These are phyloP conservation scores for Aspergillus affinis DNA, from an alignment of 495 filamentous ascomycete genomes.

Conservation along the genomic window DNA sequence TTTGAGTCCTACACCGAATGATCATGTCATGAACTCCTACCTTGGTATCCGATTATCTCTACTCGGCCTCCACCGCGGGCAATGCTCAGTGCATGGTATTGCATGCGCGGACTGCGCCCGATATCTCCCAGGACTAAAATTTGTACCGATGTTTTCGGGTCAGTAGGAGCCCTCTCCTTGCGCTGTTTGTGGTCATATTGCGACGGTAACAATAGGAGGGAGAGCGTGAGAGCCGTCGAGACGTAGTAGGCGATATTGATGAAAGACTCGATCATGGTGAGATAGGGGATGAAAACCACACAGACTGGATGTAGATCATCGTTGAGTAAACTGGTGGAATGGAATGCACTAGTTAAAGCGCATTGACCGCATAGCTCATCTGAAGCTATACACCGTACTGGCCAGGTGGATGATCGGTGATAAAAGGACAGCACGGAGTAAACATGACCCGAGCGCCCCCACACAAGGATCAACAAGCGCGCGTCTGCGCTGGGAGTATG, in stretches of 20 bases:
- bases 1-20: slow-evolving; percentile 15
- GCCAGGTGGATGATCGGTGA: background rate
- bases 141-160: slow-evolving; percentile 54
- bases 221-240: slow-evolving; percentile 49
- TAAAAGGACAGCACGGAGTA: slow-evolving; percentile 5
- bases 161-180: slow-evolving; percentile 13
- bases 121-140: slow-evolving; percentile 98
- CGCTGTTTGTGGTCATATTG: slow-evolving; percentile 39
- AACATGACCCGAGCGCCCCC: slow-evolving; percentile 15
- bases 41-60: slow-evolving; percentile 83
- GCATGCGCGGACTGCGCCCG: slow-evolving; percentile 95
- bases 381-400: background rate
- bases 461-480: slow-evolving; percentile 4
- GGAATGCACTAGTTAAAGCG: background rate
- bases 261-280: slow-evolving; percentile 42
- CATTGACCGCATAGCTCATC: background rate
- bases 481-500: slow-evolving; percentile 5
- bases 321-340: background rate
- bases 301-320: background rate
- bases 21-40: slow-evolving; percentile 37
- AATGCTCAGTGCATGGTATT: slow-evolving; percentile 94
- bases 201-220: slow-evolving; percentile 52
- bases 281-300: background rate
- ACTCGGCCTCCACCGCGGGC: slow-evolving; percentile 79
- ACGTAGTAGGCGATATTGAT: slow-evolving; percentile 47